Evolutionary conservation across 2,329 filamentous ascomycete genomes (phyloP).

Genomic region (Pseudogymnoascus sp.): DNA sequence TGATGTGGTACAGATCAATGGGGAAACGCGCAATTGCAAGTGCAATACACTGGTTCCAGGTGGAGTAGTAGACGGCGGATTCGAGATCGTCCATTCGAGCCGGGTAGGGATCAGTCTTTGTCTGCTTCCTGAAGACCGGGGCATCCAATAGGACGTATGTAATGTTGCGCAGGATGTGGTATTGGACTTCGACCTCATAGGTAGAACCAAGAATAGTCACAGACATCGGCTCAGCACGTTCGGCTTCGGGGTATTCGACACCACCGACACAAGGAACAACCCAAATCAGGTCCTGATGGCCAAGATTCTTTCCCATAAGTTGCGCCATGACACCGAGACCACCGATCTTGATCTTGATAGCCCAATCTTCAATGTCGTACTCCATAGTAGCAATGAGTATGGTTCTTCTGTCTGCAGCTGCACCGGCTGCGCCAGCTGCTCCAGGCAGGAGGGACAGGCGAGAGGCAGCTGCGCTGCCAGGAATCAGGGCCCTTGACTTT

Average conservation of each 20-base stretch:
- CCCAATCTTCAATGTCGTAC: constrained; percentile 64
- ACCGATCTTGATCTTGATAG: constrained; percentile 64
- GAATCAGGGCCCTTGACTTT: not conserved
- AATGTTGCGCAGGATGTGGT: constrained; percentile 56
- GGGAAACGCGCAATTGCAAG: constrained; percentile 54
- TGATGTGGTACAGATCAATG: constrained; percentile 58
- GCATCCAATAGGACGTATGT: constrained; percentile 58
- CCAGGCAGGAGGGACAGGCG: not conserved
- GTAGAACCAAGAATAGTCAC: constrained; percentile 52
- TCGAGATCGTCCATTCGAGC: constrained; percentile 62
- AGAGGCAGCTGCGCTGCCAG: constrained; percentile 1
- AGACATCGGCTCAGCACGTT: constrained; percentile 50
- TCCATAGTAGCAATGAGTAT: constrained; percentile 64
- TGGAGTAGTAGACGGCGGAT: constrained; percentile 60
- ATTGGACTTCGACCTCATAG: constrained; percentile 56
- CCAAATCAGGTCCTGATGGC: constrained; percentile 59
- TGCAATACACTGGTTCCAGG: constrained; percentile 64
- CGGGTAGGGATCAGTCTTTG: constrained; percentile 55
- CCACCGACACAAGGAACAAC: constrained; percentile 56
- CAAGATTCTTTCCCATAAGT: constrained; percentile 55
- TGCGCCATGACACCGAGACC: constrained; percentile 64
- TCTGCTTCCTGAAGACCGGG: constrained; percentile 54
- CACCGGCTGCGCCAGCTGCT: not conserved
- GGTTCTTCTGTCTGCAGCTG: constrained; percentile 34
- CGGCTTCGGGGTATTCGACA: constrained; percentile 54